Base-by-base conservation (phyloP, 805 yeast species). In the Zygosaccharomyces bisporus region DNA sequence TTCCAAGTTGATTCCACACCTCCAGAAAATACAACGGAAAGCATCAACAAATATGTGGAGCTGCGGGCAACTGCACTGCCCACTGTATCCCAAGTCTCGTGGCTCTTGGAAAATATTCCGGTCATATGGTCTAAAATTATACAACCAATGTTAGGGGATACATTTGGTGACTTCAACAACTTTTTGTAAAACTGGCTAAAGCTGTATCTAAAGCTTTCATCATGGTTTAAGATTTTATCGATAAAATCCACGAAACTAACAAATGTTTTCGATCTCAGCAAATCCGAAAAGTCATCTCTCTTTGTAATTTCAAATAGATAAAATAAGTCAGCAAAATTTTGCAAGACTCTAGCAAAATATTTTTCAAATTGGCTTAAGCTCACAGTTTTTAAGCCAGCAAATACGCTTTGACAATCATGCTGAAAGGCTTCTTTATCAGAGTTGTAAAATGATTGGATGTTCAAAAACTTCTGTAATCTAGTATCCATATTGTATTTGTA, bases 31-130 rank as follows among this genome's bases (percentile, higher is more conserved):
- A 64, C 35, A 3, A 64, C 57, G 1, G 77, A 63, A 4, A 75
- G 45, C 47, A 72, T 73, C 41, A 82, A 57, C 33, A 83, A 55
- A 37, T 79, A 65, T 3, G 79, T 71, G 14, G 79, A 71, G 7
- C 78, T 71, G 40, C 89, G 74, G 53, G 87, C 81, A 32, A 80
- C 64, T 0, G 86, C 77, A 56, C 87, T 71, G 3, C 86, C 81
- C 36, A 77, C 69, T 29, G 79, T 71, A 58, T 70, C 78, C 88
- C 89, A 82, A 38, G 72, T 76, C 2, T 70, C 62, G 32, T 69
- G 71, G 12, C 80, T 80, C 29, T 71, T 69, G 9, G 67, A 56
- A 52, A 80, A 78, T 37, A 74, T 65, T 8, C 63, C 66, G 2
- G 77, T 63, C 57, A 79, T 68, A 50, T 72, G 67, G 17, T 67